Evolutionary conservation across 768 basidiomycete species (phyloP).

Genomic region (Mycena polygramma): DNA sequence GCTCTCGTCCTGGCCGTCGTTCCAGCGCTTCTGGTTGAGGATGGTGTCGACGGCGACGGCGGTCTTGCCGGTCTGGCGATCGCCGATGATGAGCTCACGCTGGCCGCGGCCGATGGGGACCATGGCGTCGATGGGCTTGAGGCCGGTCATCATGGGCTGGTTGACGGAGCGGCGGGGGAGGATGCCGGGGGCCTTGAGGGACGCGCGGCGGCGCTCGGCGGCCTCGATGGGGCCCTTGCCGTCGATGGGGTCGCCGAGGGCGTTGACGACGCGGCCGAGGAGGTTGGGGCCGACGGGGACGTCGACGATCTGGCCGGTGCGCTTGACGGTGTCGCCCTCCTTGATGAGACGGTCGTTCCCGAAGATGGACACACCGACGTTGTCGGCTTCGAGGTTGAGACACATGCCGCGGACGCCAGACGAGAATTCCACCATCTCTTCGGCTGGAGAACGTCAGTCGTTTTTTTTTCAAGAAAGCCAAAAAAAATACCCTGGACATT

Average conservation of each 20-base stretch:
- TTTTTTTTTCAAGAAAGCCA: too few species aligned
- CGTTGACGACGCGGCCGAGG: conserved; percentile 99
- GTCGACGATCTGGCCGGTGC: conserved; percentile 99
- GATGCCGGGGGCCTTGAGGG: conserved; percentile 99
- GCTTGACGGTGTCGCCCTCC: conserved; percentile 99
- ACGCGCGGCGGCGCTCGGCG: conserved; percentile 94
- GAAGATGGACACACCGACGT: conserved; percentile 99
- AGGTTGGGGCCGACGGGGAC: conserved; percentile 98
- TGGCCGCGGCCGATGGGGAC: conserved; percentile 99
- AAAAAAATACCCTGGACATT: conserved; percentile 99
- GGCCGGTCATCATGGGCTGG: conserved; percentile 99
- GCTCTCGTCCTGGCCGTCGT: conserved; percentile 94
- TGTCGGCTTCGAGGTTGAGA: conserved; percentile 99
- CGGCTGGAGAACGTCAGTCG: too few species aligned
- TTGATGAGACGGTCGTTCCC: conserved; percentile 98
- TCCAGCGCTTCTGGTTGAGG: conserved; percentile 99
- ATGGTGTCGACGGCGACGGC: conserved; percentile 99
- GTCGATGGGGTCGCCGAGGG: conserved; percentile 99
- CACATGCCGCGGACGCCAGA: conserved; percentile 99
- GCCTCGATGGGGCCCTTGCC: conserved; percentile 98
- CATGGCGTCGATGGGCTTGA: conserved; percentile 99
- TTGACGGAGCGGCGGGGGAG: conserved; percentile 99
- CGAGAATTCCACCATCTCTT: conserved; percentile 99
- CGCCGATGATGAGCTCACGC: conserved; percentile 99
- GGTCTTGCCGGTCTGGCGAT: conserved; percentile 99